phyloP scores from a whole-genome alignment of 78 protist species.

The Tieghemostelium lacteum region DNA sequence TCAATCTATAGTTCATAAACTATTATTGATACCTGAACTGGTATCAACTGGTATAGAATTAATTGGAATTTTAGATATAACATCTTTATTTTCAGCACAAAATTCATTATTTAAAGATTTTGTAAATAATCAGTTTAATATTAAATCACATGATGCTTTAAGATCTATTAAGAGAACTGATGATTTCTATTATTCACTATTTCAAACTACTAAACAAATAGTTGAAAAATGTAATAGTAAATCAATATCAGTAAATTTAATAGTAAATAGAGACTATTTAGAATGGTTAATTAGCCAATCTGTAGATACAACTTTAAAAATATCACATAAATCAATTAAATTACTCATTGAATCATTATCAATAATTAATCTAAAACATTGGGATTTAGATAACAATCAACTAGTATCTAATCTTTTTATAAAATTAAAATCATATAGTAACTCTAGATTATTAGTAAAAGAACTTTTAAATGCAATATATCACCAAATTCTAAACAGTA shows the following conservation, averaged over 20 bases:
- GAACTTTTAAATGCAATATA: constrained; percentile 2
- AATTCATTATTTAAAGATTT: not conserved
- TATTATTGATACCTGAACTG: not conserved
- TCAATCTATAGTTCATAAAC: not conserved
- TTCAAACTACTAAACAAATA: not conserved
- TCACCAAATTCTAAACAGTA: not conserved
- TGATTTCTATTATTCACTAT: not conserved
- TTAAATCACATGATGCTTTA: too few species aligned
- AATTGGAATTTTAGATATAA: constrained; percentile 30
- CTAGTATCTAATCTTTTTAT: not conserved
- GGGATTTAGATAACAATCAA: not conserved
- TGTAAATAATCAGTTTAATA: too few species aligned
- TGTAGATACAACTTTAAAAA: too few species aligned
- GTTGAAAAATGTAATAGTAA: too few species aligned
- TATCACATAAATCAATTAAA: not conserved
- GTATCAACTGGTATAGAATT: constrained; percentile 40
- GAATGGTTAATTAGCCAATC: not conserved
- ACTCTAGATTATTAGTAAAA: not conserved
- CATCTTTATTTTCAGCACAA: constrained; percentile 1
- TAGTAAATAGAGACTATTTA: not conserved
- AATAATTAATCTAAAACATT: not conserved
- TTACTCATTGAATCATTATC: not conserved
- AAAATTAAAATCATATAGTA: not conserved
- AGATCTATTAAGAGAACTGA: not conserved
- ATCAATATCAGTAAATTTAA: not conserved